Conservation (phyloP, 2,329 filamentous ascomycete species). For the Tolypocladium album region DNA sequence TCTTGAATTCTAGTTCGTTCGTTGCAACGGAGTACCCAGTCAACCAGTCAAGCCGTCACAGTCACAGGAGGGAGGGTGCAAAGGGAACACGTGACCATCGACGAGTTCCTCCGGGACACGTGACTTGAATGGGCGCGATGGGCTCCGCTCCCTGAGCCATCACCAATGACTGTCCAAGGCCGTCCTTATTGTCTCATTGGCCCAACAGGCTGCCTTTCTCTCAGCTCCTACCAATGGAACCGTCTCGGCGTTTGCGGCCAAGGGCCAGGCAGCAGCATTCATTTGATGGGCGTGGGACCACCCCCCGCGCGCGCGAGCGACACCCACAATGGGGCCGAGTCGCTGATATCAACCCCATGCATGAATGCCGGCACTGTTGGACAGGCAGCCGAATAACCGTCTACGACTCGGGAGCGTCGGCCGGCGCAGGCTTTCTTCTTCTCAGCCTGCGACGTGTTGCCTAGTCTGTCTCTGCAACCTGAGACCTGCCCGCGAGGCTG, state of each 20-base stretch:
- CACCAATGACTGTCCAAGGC: not conserved
- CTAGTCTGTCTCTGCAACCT: not conserved
- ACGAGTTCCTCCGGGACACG: not conserved
- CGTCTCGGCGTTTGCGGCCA: not conserved
- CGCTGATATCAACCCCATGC: not conserved
- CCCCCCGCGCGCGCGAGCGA: not conserved
- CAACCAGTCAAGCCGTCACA: too few relatives aligned
- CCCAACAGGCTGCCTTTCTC: not conserved
- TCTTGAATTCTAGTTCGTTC: too few relatives aligned
- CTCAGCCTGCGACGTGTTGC: not conserved
- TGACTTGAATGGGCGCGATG: not conserved
- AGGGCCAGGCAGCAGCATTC: conserved; percentile 9
- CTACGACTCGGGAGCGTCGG: not conserved
- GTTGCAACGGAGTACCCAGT: too few relatives aligned
- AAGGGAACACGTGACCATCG: not conserved
- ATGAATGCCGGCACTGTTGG: not conserved
- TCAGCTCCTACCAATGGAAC: not conserved
- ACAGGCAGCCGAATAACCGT: not conserved
- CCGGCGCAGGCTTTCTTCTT: not conserved
- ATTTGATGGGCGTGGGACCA: not conserved
- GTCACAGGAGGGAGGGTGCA: too few relatives aligned
- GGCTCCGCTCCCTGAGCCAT: too few relatives aligned
- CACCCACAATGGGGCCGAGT: not conserved
- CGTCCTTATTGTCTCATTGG: not conserved
- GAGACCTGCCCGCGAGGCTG: not conserved